A percentile compares a stretch with the other conserved stretches of the same genome.
These are phyloP conservation scores for Arctium lappa DNA, from an alignment of 129 eudicot genomes.

Conservation along the genomic window DNA sequence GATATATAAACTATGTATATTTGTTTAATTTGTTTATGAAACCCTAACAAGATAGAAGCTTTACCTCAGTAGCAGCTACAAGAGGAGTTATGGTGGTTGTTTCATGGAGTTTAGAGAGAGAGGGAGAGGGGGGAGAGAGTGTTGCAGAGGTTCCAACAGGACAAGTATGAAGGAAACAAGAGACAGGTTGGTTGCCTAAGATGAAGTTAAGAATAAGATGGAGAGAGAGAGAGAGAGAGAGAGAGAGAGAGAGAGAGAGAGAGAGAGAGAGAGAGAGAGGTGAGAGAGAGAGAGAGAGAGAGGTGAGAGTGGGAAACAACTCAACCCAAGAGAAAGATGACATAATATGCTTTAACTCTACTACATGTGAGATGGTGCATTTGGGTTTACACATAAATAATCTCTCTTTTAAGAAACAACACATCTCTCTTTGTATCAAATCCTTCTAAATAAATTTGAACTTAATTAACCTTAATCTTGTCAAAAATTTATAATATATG, in stretches of 20 bases:
- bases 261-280: neutral
- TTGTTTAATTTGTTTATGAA: neutral
- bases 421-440: neutral
- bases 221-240: constrained; percentile 22
- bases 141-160: constrained; percentile 46
- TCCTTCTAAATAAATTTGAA: neutral
- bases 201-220: constrained; percentile 44
- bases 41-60: constrained; percentile 20
- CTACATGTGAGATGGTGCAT: constrained; percentile 29
- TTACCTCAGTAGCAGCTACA: constrained; percentile 25
- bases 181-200: constrained; percentile 90
- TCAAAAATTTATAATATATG: neutral
- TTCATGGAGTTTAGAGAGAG: constrained; percentile 31
- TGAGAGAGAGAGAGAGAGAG: neutral
- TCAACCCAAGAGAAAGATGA: constrained; percentile 37
- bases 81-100: constrained; percentile 15
- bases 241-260: neutral
- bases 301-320: constrained; percentile 36
- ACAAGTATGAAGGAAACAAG: constrained; percentile 61
- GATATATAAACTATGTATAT: constrained; percentile 1
- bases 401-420: constrained; percentile 8
- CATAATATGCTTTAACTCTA: constrained; percentile 38
- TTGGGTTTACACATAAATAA: constrained; percentile 26
- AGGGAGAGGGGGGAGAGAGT: neutral
- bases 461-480: neutral